Conservation (phyloP, 2,329 filamentous ascomycete genomes). For the Diaporthe australafricana region DNA sequence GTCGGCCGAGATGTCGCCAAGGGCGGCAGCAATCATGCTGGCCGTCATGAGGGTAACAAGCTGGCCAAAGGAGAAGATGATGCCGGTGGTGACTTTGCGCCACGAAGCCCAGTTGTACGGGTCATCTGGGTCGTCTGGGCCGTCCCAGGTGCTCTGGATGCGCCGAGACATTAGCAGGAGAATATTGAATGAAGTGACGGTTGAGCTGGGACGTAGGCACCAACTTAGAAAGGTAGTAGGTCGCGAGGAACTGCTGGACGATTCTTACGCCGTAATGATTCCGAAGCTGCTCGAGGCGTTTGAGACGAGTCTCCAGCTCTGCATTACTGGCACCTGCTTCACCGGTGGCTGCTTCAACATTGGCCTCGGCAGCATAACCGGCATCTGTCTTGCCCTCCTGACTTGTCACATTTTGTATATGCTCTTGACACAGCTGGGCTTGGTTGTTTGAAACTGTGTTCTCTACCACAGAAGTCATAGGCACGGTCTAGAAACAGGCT, state of each 20-base stretch:
- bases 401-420: too few relatives aligned
- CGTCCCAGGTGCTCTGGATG: constrained; percentile 35
- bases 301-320: not conserved
- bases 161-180: not conserved
- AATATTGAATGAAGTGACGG: not conserved
- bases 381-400: too few relatives aligned
- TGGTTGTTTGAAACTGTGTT: too few relatives aligned
- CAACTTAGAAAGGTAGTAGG: too few relatives aligned
- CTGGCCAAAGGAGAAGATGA: constrained; percentile 48
- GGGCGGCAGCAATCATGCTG: constrained; percentile 51
- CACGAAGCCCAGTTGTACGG: constrained; percentile 38
- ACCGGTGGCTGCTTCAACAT: not conserved
- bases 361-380: too few relatives aligned
- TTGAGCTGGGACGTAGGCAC: rapidly evolving
- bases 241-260: too few relatives aligned
- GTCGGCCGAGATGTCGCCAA: constrained; percentile 48
- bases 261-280: not conserved
- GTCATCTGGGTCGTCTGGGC: constrained; percentile 35
- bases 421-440: too few relatives aligned
- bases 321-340: too few relatives aligned
- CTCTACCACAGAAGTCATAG: too few relatives aligned
- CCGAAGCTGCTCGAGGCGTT: not conserved
- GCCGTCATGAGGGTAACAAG: constrained; percentile 52
- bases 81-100: constrained; percentile 40
- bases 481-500: too few relatives aligned